These are phyloP conservation scores for Cladobotryum protrusum DNA, from an alignment of 2,329 filamentous ascomycete species.

Conservation along the genomic window DNA sequence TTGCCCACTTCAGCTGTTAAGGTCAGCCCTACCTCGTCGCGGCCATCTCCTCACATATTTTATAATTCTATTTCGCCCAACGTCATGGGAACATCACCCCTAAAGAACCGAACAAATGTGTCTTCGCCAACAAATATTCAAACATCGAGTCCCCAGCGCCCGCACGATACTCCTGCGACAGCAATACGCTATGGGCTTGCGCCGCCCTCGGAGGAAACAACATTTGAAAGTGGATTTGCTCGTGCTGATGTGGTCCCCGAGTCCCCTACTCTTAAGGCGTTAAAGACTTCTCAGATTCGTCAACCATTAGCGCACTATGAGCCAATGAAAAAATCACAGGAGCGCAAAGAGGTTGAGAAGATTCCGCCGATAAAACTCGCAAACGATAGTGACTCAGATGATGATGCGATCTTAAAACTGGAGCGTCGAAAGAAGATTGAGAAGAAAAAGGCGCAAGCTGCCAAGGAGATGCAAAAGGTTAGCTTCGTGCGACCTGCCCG, in stretches of 20 bases:
- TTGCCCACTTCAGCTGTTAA: conserved; percentile 46
- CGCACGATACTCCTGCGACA: conserved; percentile 27
- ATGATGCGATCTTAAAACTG: conserved; percentile 22
- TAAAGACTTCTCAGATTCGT: conserved; percentile 17
- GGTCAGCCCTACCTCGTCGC: conserved; percentile 51
- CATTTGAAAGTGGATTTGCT: conserved; percentile 17
- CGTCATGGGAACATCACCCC: conserved; percentile 38
- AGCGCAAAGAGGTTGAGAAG: conserved; percentile 28
- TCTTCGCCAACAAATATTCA: conserved; percentile 38
- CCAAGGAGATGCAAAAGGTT: conserved; percentile 36
- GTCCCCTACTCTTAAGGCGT: conserved; percentile 26
- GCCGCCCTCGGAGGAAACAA: conserved; percentile 20
- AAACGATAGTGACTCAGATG: conserved; percentile 30
- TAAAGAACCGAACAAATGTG: conserved; percentile 43
- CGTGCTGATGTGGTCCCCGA: conserved; percentile 31
- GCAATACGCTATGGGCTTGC: conserved; percentile 17
- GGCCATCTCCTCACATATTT: conserved; percentile 47
- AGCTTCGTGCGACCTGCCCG: conserved; percentile 25
- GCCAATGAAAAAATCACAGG: conserved; percentile 41
- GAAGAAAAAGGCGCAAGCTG: conserved; percentile 33
- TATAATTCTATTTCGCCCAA: conserved; percentile 42
- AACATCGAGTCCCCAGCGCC: conserved; percentile 36
- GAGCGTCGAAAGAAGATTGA: conserved; percentile 33
- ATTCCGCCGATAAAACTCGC: conserved; percentile 18
- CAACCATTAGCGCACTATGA: conserved; percentile 39